Evolutionary conservation across 2,329 filamentous ascomycete genomes (phyloP), one percentile per base, ranked within the genome.

Genomic region (Aspergillus brasiliensis): DNA sequence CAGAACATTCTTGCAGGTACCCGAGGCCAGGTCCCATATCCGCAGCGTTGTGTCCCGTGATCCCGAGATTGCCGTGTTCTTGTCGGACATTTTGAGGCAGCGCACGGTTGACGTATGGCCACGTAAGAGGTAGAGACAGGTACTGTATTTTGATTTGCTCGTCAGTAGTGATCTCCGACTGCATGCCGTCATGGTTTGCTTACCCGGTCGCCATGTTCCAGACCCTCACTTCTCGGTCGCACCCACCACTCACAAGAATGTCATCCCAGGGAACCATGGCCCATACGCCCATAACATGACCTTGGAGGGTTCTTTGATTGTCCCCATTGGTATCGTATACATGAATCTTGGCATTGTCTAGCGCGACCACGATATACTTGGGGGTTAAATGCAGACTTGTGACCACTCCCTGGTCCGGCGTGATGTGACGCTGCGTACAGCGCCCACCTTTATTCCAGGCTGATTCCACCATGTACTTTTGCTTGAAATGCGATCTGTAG

Each of bases 271-370:
- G 95, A 23, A 99, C 92, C 94, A 99, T 98, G 51, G 95, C 95
- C 95, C 95, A 99, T 19, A 99, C 95, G 42, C 95, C 95, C 95
- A 99, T 99, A 47, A 98, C 91, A 79, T 99, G 95, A 10, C 95
- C 95, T 72, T 95, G 90, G 27, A 99, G 80, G 2, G 92, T 97
- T 74, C 92, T 91, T 69, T 96, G 88, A 65, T 92, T 88, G 67
- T 92, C 88, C 34, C 95, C 95, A 66, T 95, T 87, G 0, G 92
- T 93, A 74, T 98, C 91, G 73, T 98, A 99, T 25, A 99, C 93
- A 76, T 99, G 95, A 48, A 99, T 99, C 81, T 96, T 96, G 38
- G 95, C 94, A 77, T 98, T 99, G 80, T 99, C 95, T 63, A 99
- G 84, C 52, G 95, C 95, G 64, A 98, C 92, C 51, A 99, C 92